Evolutionary conservation across 352 stramenopile genomes (phyloP), one percentile per base, ranked within the genome.

Genomic region (Phytopythium montanum): DNA sequence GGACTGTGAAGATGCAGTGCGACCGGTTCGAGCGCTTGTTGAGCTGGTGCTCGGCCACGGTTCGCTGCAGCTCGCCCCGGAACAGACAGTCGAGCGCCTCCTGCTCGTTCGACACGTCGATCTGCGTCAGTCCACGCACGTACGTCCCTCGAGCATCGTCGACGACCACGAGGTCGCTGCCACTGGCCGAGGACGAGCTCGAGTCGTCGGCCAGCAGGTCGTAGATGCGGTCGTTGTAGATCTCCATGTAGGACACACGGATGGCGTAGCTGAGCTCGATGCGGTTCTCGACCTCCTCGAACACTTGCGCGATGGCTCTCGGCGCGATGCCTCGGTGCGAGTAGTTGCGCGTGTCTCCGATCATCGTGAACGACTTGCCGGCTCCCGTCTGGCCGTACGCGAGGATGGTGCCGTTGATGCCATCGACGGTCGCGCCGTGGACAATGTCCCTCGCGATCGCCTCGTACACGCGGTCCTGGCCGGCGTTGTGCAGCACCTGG

Each of bases 161-260:
- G 25, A 89, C 86, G 8, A 96, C 85, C n/a, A 90, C 79, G 14
- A 92, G 77, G 31, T 64, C 60, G 5, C 64, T 51, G 8, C 57
- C 57, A 26, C 58, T 65, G 3, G 16, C 9, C 16, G 65, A 61
- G 31, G 68, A 52, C 3, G 25, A 19, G 3, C 62, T 63, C 25
- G 23, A 34, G 18, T 64, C 39, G 39, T 61, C 53, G 51, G 75
- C 68, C 3, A 98, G 73, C 8, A 98, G 64, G 65, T 98, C 94
- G 69, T 93, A 97, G 56, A 98, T 97, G 29, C 84, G 85, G 56
- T 98, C 94, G 69, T 98, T 98, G 68, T 98, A 98, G 64, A 98
- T 98, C 74, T 98, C 94, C 81, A 98, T 93, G 78, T 98, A 98
- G 51, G 90, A 97, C 51, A 90, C 88, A 25, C 73, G 74, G 33